These are phyloP conservation scores for Cytospora mali DNA, from an alignment of 2,329 filamentous ascomycete genomes.

Conservation along the genomic window DNA sequence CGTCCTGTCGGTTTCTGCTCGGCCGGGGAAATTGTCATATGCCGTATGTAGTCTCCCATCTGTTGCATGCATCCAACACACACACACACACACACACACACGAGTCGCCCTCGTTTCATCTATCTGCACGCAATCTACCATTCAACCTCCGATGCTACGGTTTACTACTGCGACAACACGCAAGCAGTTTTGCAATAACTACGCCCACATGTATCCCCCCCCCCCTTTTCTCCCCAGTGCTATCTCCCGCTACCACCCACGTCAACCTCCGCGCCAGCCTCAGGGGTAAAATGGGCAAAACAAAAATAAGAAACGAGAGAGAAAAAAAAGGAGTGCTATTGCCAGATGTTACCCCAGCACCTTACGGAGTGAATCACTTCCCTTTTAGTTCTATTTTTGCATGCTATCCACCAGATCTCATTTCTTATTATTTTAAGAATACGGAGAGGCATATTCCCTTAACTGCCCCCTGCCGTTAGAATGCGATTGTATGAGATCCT, in stretches of 20 bases:
- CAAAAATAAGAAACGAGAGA: background rate
- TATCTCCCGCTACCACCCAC: constrained; percentile 18
- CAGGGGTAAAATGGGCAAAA: constrained; percentile 22
- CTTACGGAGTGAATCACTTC: constrained; percentile 1
- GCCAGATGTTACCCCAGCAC: constrained; percentile 5
- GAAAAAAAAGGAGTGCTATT: background rate
- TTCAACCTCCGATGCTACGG: constrained; percentile 24
- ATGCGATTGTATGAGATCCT: constrained; percentile 17
- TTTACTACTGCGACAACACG: constrained; percentile 7
- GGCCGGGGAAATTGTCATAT: background rate
- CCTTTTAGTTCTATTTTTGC: constrained; percentile 19
- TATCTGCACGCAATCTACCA: constrained; percentile 28
- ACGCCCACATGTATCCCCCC: background rate
- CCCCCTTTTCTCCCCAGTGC: constrained; percentile 8
- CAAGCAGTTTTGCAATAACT: background rate
- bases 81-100: too few relatives aligned
- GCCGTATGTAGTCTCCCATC: background rate
- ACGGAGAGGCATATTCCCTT: background rate
- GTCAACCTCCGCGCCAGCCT: constrained; percentile 21
- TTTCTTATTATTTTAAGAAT: constrained; percentile 15
- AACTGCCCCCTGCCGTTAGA: constrained; percentile 9
- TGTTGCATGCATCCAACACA: constrained; percentile 2
- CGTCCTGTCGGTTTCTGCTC: background rate
- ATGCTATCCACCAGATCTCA: constrained; percentile 3
- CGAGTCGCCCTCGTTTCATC: constrained; percentile 21